Percentiles rank a stretch among this genome's conserved stretches.
Evolutionary conservation across 2,329 filamentous ascomycete genomes (phyloP).

Genomic region (Pochonia chlamydosporia): DNA sequence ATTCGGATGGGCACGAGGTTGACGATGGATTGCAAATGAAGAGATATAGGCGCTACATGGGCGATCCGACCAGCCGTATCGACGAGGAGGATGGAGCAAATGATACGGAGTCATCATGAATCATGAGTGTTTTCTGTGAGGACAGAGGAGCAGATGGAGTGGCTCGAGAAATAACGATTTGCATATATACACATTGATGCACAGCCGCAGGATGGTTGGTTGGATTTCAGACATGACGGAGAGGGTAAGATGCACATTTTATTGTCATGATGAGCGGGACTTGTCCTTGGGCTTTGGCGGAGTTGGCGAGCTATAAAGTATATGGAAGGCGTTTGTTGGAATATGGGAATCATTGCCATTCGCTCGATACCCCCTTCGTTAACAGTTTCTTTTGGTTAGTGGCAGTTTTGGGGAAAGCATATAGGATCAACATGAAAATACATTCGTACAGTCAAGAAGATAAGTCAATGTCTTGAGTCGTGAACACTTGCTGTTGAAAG

Average conservation of each 20-base stretch:
- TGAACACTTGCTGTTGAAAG: too few species aligned
- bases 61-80: constrained; percentile 27
- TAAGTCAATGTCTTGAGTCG: too few species aligned
- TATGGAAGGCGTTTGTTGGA: constrained; percentile 11
- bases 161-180: neutral
- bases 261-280: neutral
- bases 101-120: neutral
- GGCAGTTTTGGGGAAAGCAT: neutral
- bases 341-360: constrained; percentile 11
- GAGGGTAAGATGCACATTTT: neutral
- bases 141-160: neutral
- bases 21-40: constrained; percentile 31
- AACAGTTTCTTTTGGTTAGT: constrained; percentile 2
- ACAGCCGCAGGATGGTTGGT: neutral
- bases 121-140: too few species aligned
- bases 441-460: neutral
- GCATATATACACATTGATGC: neutral
- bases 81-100: constrained; percentile 29
- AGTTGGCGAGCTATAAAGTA: neutral
- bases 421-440: neutral
- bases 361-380: constrained; percentile 13
- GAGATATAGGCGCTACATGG: constrained; percentile 26
- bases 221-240: neutral
- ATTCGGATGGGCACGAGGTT: constrained; percentile 21
- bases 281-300: neutral